Conservation (phyloP, 169 alveolate genomes). For the Ophryocystis elektroscirrha region DNA sequence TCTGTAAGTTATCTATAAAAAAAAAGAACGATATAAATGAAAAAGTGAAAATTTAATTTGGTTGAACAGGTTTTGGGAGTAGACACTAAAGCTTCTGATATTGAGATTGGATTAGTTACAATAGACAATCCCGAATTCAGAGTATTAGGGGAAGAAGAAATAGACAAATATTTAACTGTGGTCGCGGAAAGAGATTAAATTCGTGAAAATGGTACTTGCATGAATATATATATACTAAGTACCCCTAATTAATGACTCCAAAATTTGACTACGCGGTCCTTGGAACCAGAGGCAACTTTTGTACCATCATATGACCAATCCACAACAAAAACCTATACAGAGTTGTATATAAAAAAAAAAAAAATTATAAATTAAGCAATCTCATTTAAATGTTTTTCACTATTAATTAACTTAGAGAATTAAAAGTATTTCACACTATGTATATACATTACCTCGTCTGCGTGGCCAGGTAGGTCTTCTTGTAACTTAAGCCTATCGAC, state of each 20-base stretch:
- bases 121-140: slow-evolving; percentile 36
- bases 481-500: slow-evolving; percentile 53
- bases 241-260: slow-evolving; percentile 10
- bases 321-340: slow-evolving; percentile 76
- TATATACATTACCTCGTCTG: slow-evolving; percentile 63
- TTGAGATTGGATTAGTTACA: slow-evolving; percentile 52
- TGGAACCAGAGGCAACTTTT: slow-evolving; percentile 45
- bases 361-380: too few relatives aligned
- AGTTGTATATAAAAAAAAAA: too few relatives aligned
- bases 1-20: too few relatives aligned
- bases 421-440: not conserved
- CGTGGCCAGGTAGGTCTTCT: slow-evolving; percentile 90
- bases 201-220: too few relatives aligned
- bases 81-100: slow-evolving; percentile 43
- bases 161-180: slow-evolving; percentile 20
- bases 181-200: slow-evolving; percentile 33
- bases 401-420: too few relatives aligned
- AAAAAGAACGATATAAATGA: too few relatives aligned
- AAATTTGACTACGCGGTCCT: slow-evolving; percentile 10
- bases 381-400: too few relatives aligned
- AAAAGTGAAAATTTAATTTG: too few relatives aligned
- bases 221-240: too few relatives aligned
- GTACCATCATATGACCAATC: slow-evolving; percentile 92
- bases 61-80: slow-evolving; percentile 23
- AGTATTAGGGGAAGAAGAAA: slow-evolving; percentile 27